phyloP scores from a whole-genome alignment of 371 early-diverging fungal genomes.

The Circinella minor region DNA sequence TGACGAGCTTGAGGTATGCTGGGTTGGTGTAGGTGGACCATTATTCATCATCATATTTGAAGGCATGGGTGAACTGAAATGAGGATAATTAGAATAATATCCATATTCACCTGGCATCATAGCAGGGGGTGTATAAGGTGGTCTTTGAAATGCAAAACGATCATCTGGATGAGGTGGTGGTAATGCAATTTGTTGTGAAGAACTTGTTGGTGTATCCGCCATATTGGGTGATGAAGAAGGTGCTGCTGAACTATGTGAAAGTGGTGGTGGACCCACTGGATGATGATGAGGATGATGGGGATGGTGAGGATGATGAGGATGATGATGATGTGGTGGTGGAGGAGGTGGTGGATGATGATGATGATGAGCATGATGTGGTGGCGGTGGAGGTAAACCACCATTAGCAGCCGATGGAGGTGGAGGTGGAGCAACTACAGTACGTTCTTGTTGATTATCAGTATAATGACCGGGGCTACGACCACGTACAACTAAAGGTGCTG shows the following conservation, averaged over 20 bases:
- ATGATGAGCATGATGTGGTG: not conserved
- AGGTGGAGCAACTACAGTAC: constrained; percentile 5
- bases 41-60: constrained; percentile 27
- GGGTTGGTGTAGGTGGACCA: constrained; percentile 26
- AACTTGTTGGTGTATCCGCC: not conserved
- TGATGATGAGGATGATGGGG: not conserved
- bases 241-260: not conserved
- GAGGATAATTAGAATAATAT: constrained; percentile 19
- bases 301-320: not conserved
- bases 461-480: constrained; percentile 90
- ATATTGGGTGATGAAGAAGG: not conserved
- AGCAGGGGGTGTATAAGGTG: constrained; percentile 24
- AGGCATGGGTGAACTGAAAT: constrained; percentile 19
- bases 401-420: not conserved
- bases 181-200: constrained; percentile 8
- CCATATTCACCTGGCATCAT: constrained; percentile 23
- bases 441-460: constrained; percentile 52
- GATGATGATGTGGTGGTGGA: not conserved
- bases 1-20: constrained; percentile 24
- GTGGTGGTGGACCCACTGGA: constrained; percentile 2
- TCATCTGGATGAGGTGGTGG: constrained; percentile 21
- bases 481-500: constrained; percentile 80
- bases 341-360: not conserved
- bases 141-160: constrained; percentile 22
- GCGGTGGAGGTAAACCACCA: constrained; percentile 1